Percentiles rank a stretch among this genome's conserved stretches.
These are phyloP conservation scores for Hymenoscyphus linearis DNA, from an alignment of 2,329 filamentous ascomycete genomes.

Conservation along the genomic window DNA sequence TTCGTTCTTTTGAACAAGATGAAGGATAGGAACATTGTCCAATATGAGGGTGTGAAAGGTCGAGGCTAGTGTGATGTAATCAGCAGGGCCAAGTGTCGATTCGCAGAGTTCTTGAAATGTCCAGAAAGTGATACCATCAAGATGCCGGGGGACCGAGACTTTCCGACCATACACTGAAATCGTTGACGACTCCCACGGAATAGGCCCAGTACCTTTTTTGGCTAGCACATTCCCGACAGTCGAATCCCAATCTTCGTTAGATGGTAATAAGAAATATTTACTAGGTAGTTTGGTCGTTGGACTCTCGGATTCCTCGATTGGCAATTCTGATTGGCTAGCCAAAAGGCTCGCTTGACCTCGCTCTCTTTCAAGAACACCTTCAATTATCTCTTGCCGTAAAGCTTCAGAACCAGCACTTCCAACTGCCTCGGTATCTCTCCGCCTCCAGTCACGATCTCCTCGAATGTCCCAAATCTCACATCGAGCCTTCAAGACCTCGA, in stretches of 20 bases:
- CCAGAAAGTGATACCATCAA: slow-evolving; percentile 56
- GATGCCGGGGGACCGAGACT: slow-evolving; percentile 53
- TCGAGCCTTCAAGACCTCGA: slow-evolving; percentile 69
- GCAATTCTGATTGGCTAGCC: background rate
- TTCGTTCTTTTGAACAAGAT: slow-evolving; percentile 69
- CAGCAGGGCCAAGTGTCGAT: slow-evolving; percentile 64
- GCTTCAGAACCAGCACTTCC: slow-evolving; percentile 27
- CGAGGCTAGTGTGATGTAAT: slow-evolving; percentile 77
- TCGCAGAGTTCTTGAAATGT: slow-evolving; percentile 64
- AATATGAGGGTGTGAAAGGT: slow-evolving; percentile 75
- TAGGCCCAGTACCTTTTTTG: slow-evolving; percentile 18
- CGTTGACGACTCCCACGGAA: slow-evolving; percentile 40
- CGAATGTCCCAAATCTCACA: slow-evolving; percentile 86
- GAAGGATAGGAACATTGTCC: slow-evolving; percentile 63
- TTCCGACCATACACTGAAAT: slow-evolving; percentile 58
- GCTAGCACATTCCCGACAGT: slow-evolving; percentile 20
- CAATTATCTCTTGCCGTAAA: slow-evolving; percentile 32
- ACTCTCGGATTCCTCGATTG: background rate
- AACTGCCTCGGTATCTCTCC: slow-evolving; percentile 46
- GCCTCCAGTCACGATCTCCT: slow-evolving; percentile 65
- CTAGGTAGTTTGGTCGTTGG: slow-evolving; percentile 16
- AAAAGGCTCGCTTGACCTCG: background rate
- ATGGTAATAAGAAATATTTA: slow-evolving; percentile 25
- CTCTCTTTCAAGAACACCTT: slow-evolving; percentile 14
- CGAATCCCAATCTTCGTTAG: slow-evolving; percentile 24